A percentile compares a stretch with the other conserved stretches of the same genome.
phyloP scores from a whole-genome alignment of 1,139 yeast species.

The Geotrichum reessii region DNA sequence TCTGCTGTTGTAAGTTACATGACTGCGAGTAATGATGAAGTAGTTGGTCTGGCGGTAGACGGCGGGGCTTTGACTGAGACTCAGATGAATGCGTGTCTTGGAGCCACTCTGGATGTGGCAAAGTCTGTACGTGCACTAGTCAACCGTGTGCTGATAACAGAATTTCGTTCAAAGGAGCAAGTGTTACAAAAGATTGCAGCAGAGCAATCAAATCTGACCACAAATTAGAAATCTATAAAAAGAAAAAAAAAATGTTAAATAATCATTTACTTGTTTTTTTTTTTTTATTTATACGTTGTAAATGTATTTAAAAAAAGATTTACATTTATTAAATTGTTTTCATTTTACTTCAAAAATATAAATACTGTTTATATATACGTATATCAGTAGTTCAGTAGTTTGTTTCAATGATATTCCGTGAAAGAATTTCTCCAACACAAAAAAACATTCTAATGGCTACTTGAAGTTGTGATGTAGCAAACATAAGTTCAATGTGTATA shows the following conservation, averaged over 20 bases:
- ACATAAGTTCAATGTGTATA: too few relatives aligned
- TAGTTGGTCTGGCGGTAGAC: slow-evolving; percentile 50
- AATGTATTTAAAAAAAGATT: not conserved
- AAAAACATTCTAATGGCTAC: too few relatives aligned
- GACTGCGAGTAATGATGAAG: slow-evolving; percentile 49
- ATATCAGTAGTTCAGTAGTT: too few relatives aligned
- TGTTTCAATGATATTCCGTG: too few relatives aligned
- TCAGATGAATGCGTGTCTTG: slow-evolving; percentile 19
- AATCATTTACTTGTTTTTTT: too few relatives aligned
- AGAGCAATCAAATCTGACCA: not conserved
- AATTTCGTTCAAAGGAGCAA: slow-evolving; percentile 14
- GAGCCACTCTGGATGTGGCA: slow-evolving; percentile 5
- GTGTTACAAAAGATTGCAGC: slow-evolving; percentile 5
- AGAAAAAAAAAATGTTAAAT: too few relatives aligned
- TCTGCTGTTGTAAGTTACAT: slow-evolving; percentile 48
- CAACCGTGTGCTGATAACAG: slow-evolving; percentile 14
- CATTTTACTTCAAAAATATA: not conserved
- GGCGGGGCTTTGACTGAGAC: slow-evolving; percentile 25
- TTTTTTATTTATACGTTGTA: not conserved
- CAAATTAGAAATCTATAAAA: not conserved
- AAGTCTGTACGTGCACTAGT: slow-evolving; percentile 11
- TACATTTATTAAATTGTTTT: not conserved
- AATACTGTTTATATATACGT: too few relatives aligned
- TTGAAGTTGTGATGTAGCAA: too few relatives aligned
- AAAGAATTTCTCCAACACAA: too few relatives aligned